Conservation (phyloP, 2,329 filamentous ascomycete genomes). For the Ascochyta viciae-villosae region DNA sequence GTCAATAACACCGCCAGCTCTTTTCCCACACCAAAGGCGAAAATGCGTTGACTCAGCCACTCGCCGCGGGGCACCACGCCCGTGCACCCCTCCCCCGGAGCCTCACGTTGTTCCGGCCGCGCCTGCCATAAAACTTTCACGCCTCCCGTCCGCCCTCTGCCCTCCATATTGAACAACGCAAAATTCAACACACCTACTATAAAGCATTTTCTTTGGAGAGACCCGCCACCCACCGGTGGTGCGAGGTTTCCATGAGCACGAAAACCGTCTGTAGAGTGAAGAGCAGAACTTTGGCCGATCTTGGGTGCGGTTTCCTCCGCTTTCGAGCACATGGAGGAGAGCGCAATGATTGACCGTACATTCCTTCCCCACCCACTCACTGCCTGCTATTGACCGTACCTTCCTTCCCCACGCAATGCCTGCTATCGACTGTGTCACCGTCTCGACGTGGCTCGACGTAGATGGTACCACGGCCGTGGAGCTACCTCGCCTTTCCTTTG, state of each 20-base stretch:
- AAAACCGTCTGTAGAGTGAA: constrained; percentile 66
- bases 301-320: constrained; percentile 65
- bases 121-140: constrained; percentile 36
- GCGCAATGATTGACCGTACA: constrained; percentile 68
- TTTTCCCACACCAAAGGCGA: constrained; percentile 44
- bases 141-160: constrained; percentile 40
- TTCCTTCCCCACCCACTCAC: constrained; percentile 12
- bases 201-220: constrained; percentile 65
- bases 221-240: constrained; percentile 47
- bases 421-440: constrained; percentile 17
- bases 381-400: constrained; percentile 49
- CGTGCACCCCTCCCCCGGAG: not conserved
- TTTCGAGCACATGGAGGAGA: constrained; percentile 58
- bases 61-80: constrained; percentile 36
- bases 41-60: constrained; percentile 43
- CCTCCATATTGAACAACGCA: constrained; percentile 63
- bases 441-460: constrained; percentile 15
- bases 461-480: constrained; percentile 10
- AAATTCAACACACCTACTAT: constrained; percentile 47
- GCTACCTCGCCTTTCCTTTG: not conserved
- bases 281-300: constrained; percentile 58
- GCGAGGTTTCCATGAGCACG: constrained; percentile 61
- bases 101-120: constrained; percentile 4
- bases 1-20: constrained; percentile 2
- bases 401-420: not conserved